Conservation (phyloP, 2,329 filamentous ascomycete genomes). For the Pezicula carpinea region DNA sequence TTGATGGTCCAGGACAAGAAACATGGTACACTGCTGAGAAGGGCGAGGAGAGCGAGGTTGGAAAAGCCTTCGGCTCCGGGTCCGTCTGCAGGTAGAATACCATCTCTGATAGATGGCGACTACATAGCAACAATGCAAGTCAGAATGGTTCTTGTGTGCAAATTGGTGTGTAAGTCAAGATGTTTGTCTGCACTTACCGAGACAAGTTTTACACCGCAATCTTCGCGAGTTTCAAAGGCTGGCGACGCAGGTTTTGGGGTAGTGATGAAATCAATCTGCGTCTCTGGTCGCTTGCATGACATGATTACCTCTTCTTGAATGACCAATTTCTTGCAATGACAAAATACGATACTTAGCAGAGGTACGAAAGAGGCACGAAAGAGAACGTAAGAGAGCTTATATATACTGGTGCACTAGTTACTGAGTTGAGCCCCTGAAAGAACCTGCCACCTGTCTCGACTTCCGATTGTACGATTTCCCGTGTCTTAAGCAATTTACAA, state of each 20-base stretch:
- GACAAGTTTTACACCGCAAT: constrained; percentile 23
- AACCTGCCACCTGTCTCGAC: no score
- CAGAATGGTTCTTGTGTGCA: background rate
- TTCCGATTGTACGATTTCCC: no score
- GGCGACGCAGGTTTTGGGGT: constrained; percentile 21
- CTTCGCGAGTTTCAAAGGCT: constrained; percentile 16
- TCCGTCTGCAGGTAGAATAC: constrained; percentile 14
- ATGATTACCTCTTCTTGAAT: no score
- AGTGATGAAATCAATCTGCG: constrained; percentile 22
- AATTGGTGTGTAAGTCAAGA: constrained; percentile 7
- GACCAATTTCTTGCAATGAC: no score
- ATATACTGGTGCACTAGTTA: no score
- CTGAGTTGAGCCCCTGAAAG: no score
- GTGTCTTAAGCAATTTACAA: no score
- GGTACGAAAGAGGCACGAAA: no score
- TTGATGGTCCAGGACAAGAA: constrained; percentile 17
- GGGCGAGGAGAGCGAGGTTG: constrained; percentile 16
- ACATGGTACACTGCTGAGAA: constrained; percentile 18
- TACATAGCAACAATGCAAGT: constrained; percentile 9
- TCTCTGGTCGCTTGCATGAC: background rate
- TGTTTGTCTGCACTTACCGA: constrained; percentile 17
- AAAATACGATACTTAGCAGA: no score
- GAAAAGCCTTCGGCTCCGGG: constrained; percentile 26
- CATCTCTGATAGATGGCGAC: constrained; percentile 26
- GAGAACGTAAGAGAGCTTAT: no score